phyloP scores from a whole-genome alignment of 306 rosid species.

The Quercus agrifolia region DNA sequence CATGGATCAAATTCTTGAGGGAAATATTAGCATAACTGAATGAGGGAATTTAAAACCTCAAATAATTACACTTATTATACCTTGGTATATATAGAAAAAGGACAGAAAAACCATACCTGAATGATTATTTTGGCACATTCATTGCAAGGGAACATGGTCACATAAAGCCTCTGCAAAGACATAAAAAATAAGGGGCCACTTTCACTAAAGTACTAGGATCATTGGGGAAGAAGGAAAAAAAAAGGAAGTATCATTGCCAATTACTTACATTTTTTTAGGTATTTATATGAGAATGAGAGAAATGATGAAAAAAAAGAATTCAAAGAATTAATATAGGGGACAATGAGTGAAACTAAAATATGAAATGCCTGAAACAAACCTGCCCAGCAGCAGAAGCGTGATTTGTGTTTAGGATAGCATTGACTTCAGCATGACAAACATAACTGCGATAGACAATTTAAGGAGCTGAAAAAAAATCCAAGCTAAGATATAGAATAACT shows the following conservation, averaged over 20 bases:
- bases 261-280: neutral
- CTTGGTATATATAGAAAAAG: neutral
- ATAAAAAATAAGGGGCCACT: slow-evolving; percentile 7
- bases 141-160: slow-evolving; percentile 90
- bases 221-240: neutral
- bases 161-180: slow-evolving; percentile 63
- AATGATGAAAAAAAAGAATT: neutral
- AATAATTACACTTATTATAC: neutral
- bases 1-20: neutral
- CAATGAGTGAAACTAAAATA: neutral
- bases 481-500: neutral
- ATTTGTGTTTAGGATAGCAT: slow-evolving; percentile 87
- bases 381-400: slow-evolving; percentile 98
- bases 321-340: neutral
- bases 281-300: neutral
- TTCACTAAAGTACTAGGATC: neutral
- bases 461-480: neutral
- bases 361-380: slow-evolving; percentile 34
- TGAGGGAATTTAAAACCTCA: neutral
- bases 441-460: slow-evolving; percentile 43
- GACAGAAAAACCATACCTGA: slow-evolving; percentile 55
- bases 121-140: slow-evolving; percentile 93
- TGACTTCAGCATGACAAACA: slow-evolving; percentile 98
- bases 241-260: neutral
- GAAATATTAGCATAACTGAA: neutral